phyloP scores from a whole-genome alignment of 306 rosid species.

The Rosa chinensis region DNA sequence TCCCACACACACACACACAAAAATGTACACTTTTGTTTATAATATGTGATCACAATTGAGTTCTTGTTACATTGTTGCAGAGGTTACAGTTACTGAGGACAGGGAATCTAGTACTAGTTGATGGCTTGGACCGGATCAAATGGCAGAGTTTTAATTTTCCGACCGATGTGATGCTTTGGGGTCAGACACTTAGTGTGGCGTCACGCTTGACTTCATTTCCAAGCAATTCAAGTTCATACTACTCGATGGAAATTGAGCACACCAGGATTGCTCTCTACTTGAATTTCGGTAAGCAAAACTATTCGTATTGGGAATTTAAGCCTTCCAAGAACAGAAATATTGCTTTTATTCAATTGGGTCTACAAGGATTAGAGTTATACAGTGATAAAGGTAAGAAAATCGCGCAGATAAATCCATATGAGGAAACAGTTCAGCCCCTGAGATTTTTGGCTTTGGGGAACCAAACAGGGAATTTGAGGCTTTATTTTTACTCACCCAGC shows the following conservation, averaged over 20 bases:
- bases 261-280: slow-evolving; percentile 58
- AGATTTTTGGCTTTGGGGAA: slow-evolving; percentile 74
- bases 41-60: background rate
- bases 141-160: slow-evolving; percentile 99
- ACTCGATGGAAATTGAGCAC: slow-evolving; percentile 70
- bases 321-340: slow-evolving; percentile 70
- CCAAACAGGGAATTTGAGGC: slow-evolving; percentile 76
- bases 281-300: slow-evolving; percentile 52
- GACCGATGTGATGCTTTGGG: slow-evolving; percentile 75
- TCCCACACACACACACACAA: background rate
- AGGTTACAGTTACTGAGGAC: slow-evolving; percentile 47
- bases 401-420: slow-evolving; percentile 54
- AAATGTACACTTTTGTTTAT: background rate
- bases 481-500: slow-evolving; percentile 59
- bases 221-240: slow-evolving; percentile 49
- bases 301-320: slow-evolving; percentile 86
- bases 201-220: slow-evolving; percentile 68
- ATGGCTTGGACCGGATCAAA: slow-evolving; percentile 45
- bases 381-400: slow-evolving; percentile 60
- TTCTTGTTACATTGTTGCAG: slow-evolving; percentile 46
- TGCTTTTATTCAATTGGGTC: slow-evolving; percentile 51
- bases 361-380: slow-evolving; percentile 61
- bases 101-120: slow-evolving; percentile 76
- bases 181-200: slow-evolving; percentile 78
- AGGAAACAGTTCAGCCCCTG: slow-evolving; percentile 34